Evolutionary conservation across 495 filamentous ascomycete species (phyloP), one percentile per base, ranked within the genome.

Genomic region (Tetracladium setigerum): DNA sequence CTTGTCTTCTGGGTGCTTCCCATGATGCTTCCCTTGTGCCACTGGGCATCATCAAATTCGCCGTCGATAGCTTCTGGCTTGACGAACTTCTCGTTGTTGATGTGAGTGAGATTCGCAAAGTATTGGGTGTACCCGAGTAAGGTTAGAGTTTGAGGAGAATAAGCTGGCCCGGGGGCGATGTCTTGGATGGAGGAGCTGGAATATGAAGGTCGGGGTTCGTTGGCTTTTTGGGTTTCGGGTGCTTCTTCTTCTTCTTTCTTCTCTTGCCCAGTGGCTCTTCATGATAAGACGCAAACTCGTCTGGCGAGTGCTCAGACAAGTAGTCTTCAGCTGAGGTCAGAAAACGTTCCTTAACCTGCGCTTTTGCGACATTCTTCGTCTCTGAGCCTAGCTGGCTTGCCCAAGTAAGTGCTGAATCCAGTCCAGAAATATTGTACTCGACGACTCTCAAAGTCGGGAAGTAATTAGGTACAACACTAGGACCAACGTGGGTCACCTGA

Each of bases 381-480:
- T 27, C 22, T 27, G 7, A 27, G 22, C 22, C 22, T 3, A 7
- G 44, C 7, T 46, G 50, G 34, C 73, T 66, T 5, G 61, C 52
- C 76, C 77, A 78, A 4, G 67, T 62, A 2, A 62, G 50, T 2
- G 60, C 48, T 24, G 76, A 53, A 41, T 87, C 82, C 5, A 95
- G 57, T 1, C 87, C 89, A 0, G 86, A 86, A 46, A 86, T 86
- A 56, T 99, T 97, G 71, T 99, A 99, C 59, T 96, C 88, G 44
- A 90, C 68, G 17, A 97, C 77, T 3, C 92, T 75, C 30, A 97
- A 61, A 3, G 85, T 87, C 1, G 92, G 92, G 58, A 92, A 95
- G 62, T 86, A 95, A 53, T 91, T 97, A 0, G 92, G 92, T 2
- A 99, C 86, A 27, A 99, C 63, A 57, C 89, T 95, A 1, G 92